Conservation (phyloP, 2,329 filamentous ascomycete species). For the Calonectria naviculata region DNA sequence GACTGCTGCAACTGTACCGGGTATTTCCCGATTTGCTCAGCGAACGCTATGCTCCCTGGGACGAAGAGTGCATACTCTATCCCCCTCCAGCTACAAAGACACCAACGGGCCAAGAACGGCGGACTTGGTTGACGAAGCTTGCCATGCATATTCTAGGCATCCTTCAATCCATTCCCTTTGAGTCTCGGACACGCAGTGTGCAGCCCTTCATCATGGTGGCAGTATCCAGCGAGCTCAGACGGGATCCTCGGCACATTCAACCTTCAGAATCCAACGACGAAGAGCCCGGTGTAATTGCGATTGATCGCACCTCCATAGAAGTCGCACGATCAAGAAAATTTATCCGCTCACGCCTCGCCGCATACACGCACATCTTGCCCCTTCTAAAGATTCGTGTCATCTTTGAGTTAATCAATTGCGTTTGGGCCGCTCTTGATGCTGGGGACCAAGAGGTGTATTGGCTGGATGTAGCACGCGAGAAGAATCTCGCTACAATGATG, state of each 20-base stretch:
- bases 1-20: slow-evolving; percentile 33
- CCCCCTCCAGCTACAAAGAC: neutral
- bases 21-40: slow-evolving; percentile 36
- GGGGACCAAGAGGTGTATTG: slow-evolving; percentile 31
- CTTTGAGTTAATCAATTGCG: slow-evolving; percentile 26
- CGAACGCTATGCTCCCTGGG: slow-evolving; percentile 28
- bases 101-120: slow-evolving; percentile 22
- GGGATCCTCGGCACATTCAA: neutral
- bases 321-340: slow-evolving; percentile 26
- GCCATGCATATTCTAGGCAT: slow-evolving; percentile 30
- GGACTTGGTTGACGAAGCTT: slow-evolving; percentile 30
- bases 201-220: slow-evolving; percentile 28
- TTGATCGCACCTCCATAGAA: slow-evolving; percentile 25
- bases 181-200: slow-evolving; percentile 19
- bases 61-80: slow-evolving; percentile 13
- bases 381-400: slow-evolving; percentile 25
- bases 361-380: slow-evolving; percentile 28
- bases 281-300: neutral
- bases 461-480: slow-evolving; percentile 28
- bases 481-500: slow-evolving; percentile 33
- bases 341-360: slow-evolving; percentile 20
- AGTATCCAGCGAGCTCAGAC: slow-evolving; percentile 28
- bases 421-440: slow-evolving; percentile 26
- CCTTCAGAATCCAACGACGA: neutral
- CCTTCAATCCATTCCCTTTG: slow-evolving; percentile 37